phyloP scores from a whole-genome alignment of 345 rosid species.

The Barbarea vulgaris region DNA sequence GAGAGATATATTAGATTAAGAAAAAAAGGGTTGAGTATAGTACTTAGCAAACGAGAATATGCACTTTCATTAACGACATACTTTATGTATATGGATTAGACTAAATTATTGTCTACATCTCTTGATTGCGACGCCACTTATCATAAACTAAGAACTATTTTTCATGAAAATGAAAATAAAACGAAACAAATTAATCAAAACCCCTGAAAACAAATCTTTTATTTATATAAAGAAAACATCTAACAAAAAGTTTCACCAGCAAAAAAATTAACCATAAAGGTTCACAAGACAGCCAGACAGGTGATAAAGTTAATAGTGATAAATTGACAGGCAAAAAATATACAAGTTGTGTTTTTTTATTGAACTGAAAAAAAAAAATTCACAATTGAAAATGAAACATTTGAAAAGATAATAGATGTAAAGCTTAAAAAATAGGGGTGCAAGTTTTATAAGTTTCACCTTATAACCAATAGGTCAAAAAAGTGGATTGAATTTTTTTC shows the following conservation, averaged over 20 bases:
- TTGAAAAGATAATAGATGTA: not conserved
- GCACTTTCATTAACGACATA: not conserved
- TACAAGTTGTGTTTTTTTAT: not conserved
- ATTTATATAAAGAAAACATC: not conserved
- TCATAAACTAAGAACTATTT: not conserved
- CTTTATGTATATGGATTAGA: not conserved
- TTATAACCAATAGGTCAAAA: not conserved
- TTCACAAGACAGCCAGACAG: not conserved
- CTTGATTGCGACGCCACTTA: not conserved
- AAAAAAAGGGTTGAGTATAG: not conserved
- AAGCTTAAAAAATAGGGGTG: too few species aligned
- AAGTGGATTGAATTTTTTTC: too few species aligned
- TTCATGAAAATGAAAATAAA: not conserved
- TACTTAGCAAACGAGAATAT: not conserved
- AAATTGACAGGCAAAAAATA: not conserved
- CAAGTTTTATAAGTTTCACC: too few species aligned
- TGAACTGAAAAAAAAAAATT: not conserved
- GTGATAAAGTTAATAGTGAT: not conserved
- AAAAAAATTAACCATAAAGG: not conserved
- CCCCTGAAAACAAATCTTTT: not conserved
- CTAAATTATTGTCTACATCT: not conserved
- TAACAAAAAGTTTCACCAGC: not conserved
- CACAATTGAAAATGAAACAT: not conserved
- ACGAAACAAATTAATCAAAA: not conserved
- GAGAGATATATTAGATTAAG: not conserved